Evolutionary conservation across 2,329 filamentous ascomycete genomes (phyloP), one percentile per base, ranked within the genome.

Genomic region (Penicillium sp.): DNA sequence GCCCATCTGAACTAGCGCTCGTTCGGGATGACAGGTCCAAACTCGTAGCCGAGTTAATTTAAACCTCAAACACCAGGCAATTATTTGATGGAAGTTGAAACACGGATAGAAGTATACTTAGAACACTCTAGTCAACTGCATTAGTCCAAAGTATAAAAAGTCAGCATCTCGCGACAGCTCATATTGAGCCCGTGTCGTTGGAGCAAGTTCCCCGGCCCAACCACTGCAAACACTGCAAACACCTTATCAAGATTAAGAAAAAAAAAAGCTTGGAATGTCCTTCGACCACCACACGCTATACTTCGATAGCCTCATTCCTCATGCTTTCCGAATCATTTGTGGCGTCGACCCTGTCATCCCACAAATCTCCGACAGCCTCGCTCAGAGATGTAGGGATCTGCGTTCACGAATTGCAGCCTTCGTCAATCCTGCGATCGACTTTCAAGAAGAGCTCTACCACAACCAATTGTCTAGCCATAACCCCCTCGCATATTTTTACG

Each of bases 371-470:
- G 61, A 63, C 79, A 32, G 75, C 80, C 49, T 75, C 80, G 27
- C 75, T 83, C 49, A 85, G 93, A 75, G 92, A 97, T 76, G 87
- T 91, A 47, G 91, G 90, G 65, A 91, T 97, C 69, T 94, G 95
- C 76, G 75, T 90, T 52, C 90, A 96, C 74, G 87, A 91, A 59
- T 83, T 92, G 65, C 89, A 91, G 66, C 92, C 92, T 39, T 83
- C 88, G 50, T 84, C 88, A 60, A 82, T 85, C n/a, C 84, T 92
- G 69, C 88, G 88, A 67, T 80, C 86, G 59, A 83, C 87, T 45
- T 92, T 94, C 82, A 97, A 97, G 81, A 97, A 96, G 78, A 96
- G 90, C 78, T 89, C 90, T 14, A 86, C 87, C n/a, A 82, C 87
- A 24, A 79, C 83, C 54, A 90, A 93, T 72, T 88, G 90, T 64